Percentiles rank a stretch among this genome's conserved stretches.
Evolutionary conservation across 2,329 filamentous ascomycete genomes (phyloP).

Genomic region (Calonectria naviculata): DNA sequence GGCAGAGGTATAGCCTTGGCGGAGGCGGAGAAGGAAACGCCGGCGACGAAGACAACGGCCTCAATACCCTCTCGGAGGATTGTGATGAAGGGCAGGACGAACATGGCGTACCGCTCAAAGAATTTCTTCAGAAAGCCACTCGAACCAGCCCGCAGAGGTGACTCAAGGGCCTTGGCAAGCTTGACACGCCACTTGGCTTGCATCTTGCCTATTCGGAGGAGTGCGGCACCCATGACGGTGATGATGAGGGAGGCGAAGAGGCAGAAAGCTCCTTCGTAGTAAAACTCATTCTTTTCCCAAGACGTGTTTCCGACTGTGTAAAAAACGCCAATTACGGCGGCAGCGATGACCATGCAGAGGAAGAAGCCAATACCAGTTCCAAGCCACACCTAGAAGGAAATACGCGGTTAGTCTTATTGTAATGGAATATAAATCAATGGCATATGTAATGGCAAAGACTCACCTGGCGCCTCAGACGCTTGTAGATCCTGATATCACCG

Average conservation of each 20-base stretch:
- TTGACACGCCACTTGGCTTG: slow-evolving; percentile 91
- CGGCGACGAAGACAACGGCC: slow-evolving; percentile 86
- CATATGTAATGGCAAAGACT: not conserved
- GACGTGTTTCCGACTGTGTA: slow-evolving; percentile 74
- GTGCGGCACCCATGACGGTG: slow-evolving; percentile 81
- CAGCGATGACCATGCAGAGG: slow-evolving; percentile 74
- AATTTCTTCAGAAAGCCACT: slow-evolving; percentile 67
- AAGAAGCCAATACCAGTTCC: slow-evolving; percentile 72
- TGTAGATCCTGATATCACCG: slow-evolving; percentile 71
- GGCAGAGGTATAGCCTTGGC: slow-evolving; percentile 82
- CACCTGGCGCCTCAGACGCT: slow-evolving; percentile 75
- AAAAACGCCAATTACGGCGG: slow-evolving; percentile 77
- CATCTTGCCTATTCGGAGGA: slow-evolving; percentile 84
- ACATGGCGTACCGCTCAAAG: slow-evolving; percentile 86
- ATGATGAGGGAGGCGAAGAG: slow-evolving; percentile 84
- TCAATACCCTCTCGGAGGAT: slow-evolving; percentile 90
- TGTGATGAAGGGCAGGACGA: slow-evolving; percentile 86
- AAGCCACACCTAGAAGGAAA: slow-evolving; percentile 62
- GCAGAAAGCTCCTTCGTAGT: slow-evolving; percentile 85
- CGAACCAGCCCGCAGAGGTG: slow-evolving; percentile 54
- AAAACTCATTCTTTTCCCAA: slow-evolving; percentile 76
- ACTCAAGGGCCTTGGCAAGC: slow-evolving; percentile 76
- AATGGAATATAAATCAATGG: not conserved
- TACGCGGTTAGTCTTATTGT: not conserved
- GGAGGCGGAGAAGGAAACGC: slow-evolving; percentile 81